Evolutionary conservation across 1,284 basidiomycete genomes (phyloP), one percentile per base, ranked within the genome.

Genomic region (Testicularia cyperi): DNA sequence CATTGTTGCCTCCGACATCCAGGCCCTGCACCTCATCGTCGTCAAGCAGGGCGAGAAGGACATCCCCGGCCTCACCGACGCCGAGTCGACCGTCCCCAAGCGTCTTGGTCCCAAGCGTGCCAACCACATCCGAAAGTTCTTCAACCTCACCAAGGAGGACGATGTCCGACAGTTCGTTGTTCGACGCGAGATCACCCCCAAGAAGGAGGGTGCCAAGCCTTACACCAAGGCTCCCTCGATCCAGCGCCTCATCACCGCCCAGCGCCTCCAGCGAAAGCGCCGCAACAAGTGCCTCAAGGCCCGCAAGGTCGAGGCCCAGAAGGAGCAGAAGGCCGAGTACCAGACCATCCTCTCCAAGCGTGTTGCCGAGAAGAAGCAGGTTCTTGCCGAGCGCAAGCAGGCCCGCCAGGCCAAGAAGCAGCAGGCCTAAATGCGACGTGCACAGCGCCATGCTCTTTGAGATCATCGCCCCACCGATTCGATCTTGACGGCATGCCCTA

Each of bases 111-210:
- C 90, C 74, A 94, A 94, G 78, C 72, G 74, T 63, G 74, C 74
- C 46, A 75, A 75, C 72, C 71, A 81, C 87, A 97, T 97, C 81
- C 84, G 92, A 79, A 85, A 82, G 78, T 96, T 97, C 86, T 98
- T 97, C 86, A 96, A 95, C 84, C 82, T 97, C 78, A 83, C 84
- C 81, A 97, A 97, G 85, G 88, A 94, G 77, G 94, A 97, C 77
- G 94, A 97, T 81, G 92, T 97, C 56, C 86, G 90, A 81, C 91
- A 95, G 81, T 97, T 95, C 79, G 76, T 77, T 33, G 86, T 96
- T 72, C 79, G 80, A 67, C 83, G 91, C 74, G 91, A 95, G 82
- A 90, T 97, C 45, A 86, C 81, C 80, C 86, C 87, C 79, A 96
- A 95, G 86, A 92, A 94, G 83, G 86, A 86, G 77, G 83, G 84